Evolutionary conservation across 306 rosid genomes (phyloP).

Genomic region (Citrullus colocynthis): DNA sequence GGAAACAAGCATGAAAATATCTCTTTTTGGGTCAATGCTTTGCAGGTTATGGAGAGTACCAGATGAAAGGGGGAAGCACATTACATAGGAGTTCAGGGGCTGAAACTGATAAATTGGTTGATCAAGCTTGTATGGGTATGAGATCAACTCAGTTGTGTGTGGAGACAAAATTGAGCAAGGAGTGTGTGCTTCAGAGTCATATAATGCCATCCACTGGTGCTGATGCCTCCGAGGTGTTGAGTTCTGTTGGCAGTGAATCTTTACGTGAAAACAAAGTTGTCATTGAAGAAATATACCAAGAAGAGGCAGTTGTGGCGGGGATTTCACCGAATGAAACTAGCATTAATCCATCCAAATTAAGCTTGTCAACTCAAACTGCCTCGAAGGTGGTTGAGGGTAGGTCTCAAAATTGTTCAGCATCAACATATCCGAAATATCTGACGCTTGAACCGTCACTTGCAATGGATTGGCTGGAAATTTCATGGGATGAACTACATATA

Average conservation of each 20-base stretch:
- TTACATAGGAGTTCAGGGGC: constrained; percentile 19
- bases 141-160: constrained; percentile 24
- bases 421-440: constrained; percentile 46
- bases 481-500: constrained; percentile 81
- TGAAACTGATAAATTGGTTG: constrained; percentile 22
- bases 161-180: constrained; percentile 31
- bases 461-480: constrained; percentile 98
- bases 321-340: constrained; percentile 26
- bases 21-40: background rate
- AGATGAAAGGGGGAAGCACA: constrained; percentile 24
- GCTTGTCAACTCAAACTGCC: constrained; percentile 29
- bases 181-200: constrained; percentile 28
- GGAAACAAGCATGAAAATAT: background rate
- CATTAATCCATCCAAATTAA: constrained; percentile 21
- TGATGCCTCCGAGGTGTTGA: constrained; percentile 27
- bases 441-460: constrained; percentile 91
- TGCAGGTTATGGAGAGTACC: constrained; percentile 41
- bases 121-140: constrained; percentile 32
- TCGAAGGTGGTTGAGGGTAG: constrained; percentile 23
- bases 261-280: constrained; percentile 23
- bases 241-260: constrained; percentile 19
- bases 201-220: constrained; percentile 30
- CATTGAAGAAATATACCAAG: constrained; percentile 25
- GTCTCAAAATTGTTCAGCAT: constrained; percentile 29
- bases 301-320: constrained; percentile 26